Evolutionary conservation across 1,284 basidiomycete species (phyloP).

Genomic region (Cryptococcus maquisensis): DNA sequence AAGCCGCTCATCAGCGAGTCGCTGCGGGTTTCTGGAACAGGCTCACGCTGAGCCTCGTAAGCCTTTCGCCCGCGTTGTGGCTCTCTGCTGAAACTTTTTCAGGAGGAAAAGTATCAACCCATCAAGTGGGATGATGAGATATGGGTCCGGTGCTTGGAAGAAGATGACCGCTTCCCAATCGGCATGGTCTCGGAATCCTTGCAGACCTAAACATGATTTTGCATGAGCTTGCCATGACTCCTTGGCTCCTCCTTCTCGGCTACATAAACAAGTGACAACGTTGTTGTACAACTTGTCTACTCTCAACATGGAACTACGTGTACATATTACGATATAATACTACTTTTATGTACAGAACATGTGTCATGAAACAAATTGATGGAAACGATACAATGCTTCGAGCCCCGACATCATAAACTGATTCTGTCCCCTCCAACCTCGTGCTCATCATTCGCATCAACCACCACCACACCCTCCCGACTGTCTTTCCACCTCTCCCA

Average conservation of each 20-base stretch:
- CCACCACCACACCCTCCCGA: background rate
- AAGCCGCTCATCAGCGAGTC: slow-evolving; percentile 41
- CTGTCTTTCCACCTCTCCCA: slow-evolving; percentile 2
- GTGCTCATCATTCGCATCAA: too few relatives aligned
- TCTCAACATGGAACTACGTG: too few relatives aligned
- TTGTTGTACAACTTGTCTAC: too few relatives aligned
- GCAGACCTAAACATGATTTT: background rate
- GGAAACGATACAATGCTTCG: too few relatives aligned
- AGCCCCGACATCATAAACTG: too few relatives aligned
- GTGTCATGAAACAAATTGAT: too few relatives aligned
- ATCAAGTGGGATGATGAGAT: slow-evolving; percentile 42
- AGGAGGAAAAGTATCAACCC: slow-evolving; percentile 32
- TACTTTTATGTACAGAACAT: too few relatives aligned
- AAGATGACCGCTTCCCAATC: slow-evolving; percentile 33
- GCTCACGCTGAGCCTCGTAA: slow-evolving; percentile 30
- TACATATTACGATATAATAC: too few relatives aligned
- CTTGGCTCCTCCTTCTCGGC: too few relatives aligned
- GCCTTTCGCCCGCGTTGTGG: slow-evolving; percentile 6
- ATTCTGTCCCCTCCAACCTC: too few relatives aligned
- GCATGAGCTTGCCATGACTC: background rate
- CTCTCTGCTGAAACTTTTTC: background rate
- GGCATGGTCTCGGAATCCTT: slow-evolving; percentile 4
- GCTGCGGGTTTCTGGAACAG: slow-evolving; percentile 49
- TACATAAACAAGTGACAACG: too few relatives aligned
- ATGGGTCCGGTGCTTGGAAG: slow-evolving; percentile 41